These are phyloP conservation scores for Peronospora farinosa DNA, from an alignment of 352 stramenopile genomes.

Conservation along the genomic window DNA sequence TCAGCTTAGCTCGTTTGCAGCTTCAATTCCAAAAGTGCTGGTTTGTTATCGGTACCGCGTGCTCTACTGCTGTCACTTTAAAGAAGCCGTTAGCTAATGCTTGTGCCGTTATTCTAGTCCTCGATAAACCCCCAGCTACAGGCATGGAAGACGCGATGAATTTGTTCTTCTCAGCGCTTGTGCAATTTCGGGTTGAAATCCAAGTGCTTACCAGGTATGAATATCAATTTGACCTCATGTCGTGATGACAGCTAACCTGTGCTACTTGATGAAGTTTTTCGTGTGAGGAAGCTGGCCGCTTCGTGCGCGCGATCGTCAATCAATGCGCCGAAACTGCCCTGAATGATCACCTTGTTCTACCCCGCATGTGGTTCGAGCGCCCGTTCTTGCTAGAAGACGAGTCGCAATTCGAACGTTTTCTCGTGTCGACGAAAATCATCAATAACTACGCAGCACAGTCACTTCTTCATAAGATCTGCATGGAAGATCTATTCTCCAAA, in stretches of 20 bases:
- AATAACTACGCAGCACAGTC: conserved; percentile 64
- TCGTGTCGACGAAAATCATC: conserved; percentile 58
- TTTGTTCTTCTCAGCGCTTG: conserved; percentile 47
- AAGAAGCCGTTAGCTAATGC: neutral
- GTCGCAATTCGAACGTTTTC: conserved; percentile 66
- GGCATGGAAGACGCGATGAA: conserved; percentile 18
- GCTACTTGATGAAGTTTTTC: conserved; percentile 18
- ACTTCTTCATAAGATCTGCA: conserved; percentile 54
- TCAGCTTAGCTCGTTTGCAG: conserved; percentile 51
- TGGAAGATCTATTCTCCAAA: conserved; percentile 48
- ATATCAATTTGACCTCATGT: neutral
- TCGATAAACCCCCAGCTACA: neutral
- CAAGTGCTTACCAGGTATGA: conserved; percentile 44
- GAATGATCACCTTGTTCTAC: conserved; percentile 35
- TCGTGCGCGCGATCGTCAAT: conserved; percentile 49
- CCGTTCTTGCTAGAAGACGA: conserved; percentile 71
- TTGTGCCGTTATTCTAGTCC: conserved; percentile 1
- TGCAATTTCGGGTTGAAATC: conserved; percentile 51
- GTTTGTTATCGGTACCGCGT: conserved; percentile 50
- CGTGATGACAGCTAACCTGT: neutral
- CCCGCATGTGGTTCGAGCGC: conserved; percentile 67
- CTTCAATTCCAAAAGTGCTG: conserved; percentile 54
- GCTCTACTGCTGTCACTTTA: neutral
- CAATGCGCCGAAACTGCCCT: conserved; percentile 46
- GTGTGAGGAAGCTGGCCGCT: conserved; percentile 30